These are phyloP conservation scores for Herpomyces periplanetae DNA, from an alignment of 2,329 filamentous ascomycete species.

Conservation along the genomic window DNA sequence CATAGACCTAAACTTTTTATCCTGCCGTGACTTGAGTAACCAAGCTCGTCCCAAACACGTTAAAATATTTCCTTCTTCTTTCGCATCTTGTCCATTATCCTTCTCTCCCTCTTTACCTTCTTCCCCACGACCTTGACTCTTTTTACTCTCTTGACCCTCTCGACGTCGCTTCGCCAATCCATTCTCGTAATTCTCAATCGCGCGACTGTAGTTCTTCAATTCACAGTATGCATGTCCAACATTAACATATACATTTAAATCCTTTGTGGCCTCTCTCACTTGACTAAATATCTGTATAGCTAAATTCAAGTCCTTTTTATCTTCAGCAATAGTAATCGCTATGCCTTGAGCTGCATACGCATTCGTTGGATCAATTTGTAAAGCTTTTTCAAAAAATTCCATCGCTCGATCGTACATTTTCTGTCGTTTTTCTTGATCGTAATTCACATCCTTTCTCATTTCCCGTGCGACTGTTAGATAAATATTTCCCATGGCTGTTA, in stretches of 20 bases:
- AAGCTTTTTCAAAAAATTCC: constrained; percentile 89
- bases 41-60: constrained; percentile 60
- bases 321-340: constrained; percentile 68
- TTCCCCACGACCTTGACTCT: no score
- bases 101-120: no score
- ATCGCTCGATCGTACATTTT: constrained; percentile 63
- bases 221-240: constrained; percentile 74
- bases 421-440: constrained; percentile 59
- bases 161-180: no score
- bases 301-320: constrained; percentile 50
- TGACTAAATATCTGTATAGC: constrained; percentile 65
- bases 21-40: constrained; percentile 35
- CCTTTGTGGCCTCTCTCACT: constrained; percentile 55
- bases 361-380: constrained; percentile 76
- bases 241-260: constrained; percentile 61
- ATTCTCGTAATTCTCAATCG: constrained; percentile 60
- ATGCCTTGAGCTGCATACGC: constrained; percentile 86
- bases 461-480: constrained; percentile 55
- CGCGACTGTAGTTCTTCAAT: constrained; percentile 51
- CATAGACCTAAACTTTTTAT: constrained; percentile 19
- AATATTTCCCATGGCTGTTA: constrained; percentile 93
- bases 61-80: constrained; percentile 36
- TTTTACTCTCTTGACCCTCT: no score
- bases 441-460: constrained; percentile 61
- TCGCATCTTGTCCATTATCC: no score